phyloP scores from a whole-genome alignment of 1,139 yeast species.

The Sugiyamaella castrensis region DNA sequence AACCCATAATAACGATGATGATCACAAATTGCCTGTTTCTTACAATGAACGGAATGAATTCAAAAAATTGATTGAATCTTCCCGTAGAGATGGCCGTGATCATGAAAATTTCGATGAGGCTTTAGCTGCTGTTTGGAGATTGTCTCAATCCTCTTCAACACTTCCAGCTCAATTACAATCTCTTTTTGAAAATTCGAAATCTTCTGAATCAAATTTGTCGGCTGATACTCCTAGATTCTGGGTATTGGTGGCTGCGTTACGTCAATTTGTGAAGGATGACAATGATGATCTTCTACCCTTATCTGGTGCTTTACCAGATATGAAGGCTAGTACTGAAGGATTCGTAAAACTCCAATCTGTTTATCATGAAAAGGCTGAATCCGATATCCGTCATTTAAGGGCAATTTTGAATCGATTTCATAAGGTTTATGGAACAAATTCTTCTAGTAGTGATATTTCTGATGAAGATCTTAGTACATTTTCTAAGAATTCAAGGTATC shows the following conservation, averaged over 20 bases:
- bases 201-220: background rate
- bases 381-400: conserved; percentile 48
- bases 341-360: conserved; percentile 59
- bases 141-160: conserved; percentile 36
- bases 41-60: conserved; percentile 51
- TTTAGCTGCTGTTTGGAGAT: conserved; percentile 52
- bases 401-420: conserved; percentile 30
- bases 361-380: conserved; percentile 54
- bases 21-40: conserved; percentile 44
- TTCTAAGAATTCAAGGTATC: conserved; percentile 53
- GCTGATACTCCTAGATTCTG: conserved; percentile 47
- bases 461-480: conserved; percentile 48
- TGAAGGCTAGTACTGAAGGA: conserved; percentile 72
- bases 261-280: conserved; percentile 43
- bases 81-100: conserved; percentile 21
- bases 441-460: conserved; percentile 30
- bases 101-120: conserved; percentile 77
- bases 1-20: conserved; percentile 25
- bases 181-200: background rate
- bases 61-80: conserved; percentile 31
- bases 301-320: conserved; percentile 78
- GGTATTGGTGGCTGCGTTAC: conserved; percentile 58
- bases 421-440: conserved; percentile 16
- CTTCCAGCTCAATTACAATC: conserved; percentile 35
- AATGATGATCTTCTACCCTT: conserved; percentile 54